These are phyloP conservation scores for Eimeria zaria DNA, from an alignment of 169 alveolate species.

Conservation along the genomic window DNA sequence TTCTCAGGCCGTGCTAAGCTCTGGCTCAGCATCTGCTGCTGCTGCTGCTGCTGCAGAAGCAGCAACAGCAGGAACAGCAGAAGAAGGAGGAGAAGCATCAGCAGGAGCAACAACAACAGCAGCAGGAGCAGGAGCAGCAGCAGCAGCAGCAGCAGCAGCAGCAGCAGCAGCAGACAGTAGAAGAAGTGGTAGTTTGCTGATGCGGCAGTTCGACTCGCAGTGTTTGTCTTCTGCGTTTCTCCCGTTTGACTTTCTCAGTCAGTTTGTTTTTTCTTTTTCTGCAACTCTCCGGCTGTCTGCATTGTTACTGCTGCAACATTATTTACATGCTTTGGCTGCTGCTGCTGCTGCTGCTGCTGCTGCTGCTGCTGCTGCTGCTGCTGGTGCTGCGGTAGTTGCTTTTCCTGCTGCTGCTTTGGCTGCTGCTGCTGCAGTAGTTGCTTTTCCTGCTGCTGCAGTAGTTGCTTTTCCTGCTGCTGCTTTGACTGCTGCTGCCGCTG, in stretches of 20 bases:
- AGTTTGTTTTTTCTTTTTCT: not conserved
- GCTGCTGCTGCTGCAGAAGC: not conserved
- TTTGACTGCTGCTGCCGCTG: not conserved
- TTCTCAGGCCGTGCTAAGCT: not conserved
- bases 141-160: not conserved
- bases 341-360: too few relatives aligned
- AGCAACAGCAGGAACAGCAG: not conserved
- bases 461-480: not conserved
- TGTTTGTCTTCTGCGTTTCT: slow-evolving; percentile 1
- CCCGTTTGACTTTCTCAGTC: not conserved
- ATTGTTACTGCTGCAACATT: too few relatives aligned
- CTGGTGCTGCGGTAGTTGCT: not conserved
- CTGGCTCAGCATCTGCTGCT: not conserved
- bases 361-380: too few relatives aligned
- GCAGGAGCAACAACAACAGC: too few relatives aligned
- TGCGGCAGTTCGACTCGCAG: slow-evolving; percentile 20
- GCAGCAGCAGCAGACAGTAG: not conserved
- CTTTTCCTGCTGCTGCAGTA: not conserved
- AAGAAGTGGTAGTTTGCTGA: not conserved
- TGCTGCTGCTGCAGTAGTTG: not conserved
- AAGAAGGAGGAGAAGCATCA: not conserved
- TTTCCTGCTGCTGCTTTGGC: not conserved
- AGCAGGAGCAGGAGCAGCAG: not conserved
- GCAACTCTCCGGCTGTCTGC: too few relatives aligned
- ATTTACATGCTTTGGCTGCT: too few relatives aligned